Evolutionary conservation across 441 rosid genomes (phyloP), one percentile per base, ranked within the genome.

Genomic region (Bruguiera hainesii): DNA sequence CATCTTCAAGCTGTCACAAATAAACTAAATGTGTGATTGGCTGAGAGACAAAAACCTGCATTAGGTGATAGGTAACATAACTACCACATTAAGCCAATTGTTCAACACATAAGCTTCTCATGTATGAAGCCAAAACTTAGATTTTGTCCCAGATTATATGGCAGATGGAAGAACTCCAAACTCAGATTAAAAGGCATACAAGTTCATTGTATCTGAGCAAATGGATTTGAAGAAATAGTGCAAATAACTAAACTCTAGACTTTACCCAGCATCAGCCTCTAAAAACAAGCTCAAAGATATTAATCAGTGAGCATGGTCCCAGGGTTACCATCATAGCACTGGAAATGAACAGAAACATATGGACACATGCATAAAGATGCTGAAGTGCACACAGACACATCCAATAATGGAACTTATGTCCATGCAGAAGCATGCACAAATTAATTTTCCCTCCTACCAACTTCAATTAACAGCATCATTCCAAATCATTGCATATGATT

Each of bases 1-100:
- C 63, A 28, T 67, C 71, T 56, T 68, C 66, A 39, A 67, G 29
- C 84, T 81, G 80, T 59, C 62, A 76, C 28, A 71, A 55, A 66
- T 39, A 63, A 72, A 65, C 37, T 20, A 56, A 68, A 58, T 23
- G 35, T 66, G 46, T 56, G 35, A 56, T 20, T 18, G 46, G 30
- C 13, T 30, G 3, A 52, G 15, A 26, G 7, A 23, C 37, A 33
- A 33, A 33, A 33, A 33, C 9, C 37, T 33, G 37, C 37, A 33
- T 33, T 33, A 7, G 9, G 9, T 33, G 9, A 33, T 33, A 7
- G 37, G 37, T 33, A 7, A 33, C 23, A 53, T 48, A 33, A 51
- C 68, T n/a, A 42, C 39, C 18, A 33, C 26, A 28, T 52, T 57
- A 10, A 61, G 58, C 21, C 16, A 39, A 39, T 58, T 67, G 19